These are phyloP conservation scores for Cytospora piceicola DNA, from an alignment of 2,329 filamentous ascomycete genomes.

Conservation along the genomic window DNA sequence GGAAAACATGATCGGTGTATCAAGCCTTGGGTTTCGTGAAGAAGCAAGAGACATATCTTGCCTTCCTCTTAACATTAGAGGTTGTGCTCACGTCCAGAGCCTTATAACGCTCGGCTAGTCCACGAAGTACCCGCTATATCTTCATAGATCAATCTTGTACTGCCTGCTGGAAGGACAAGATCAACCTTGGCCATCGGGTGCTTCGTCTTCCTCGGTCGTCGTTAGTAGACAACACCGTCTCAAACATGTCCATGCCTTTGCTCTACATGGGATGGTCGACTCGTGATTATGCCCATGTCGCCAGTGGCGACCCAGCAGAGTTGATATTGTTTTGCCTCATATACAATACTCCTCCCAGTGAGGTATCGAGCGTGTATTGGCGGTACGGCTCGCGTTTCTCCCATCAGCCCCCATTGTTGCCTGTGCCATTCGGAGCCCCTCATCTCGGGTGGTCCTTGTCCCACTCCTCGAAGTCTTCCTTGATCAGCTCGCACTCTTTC, in stretches of 20 bases:
- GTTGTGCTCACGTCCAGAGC: background rate
- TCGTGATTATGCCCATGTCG: constrained; percentile 1
- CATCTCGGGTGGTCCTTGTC: constrained; percentile 50
- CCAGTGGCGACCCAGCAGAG: background rate
- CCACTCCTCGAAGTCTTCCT: constrained; percentile 61
- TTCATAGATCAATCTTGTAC: background rate
- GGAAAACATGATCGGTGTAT: background rate
- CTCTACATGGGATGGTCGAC: background rate
- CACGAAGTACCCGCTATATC: background rate
- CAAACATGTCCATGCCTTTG: background rate
- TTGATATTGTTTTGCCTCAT: background rate
- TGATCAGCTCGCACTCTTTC: constrained; percentile 69
- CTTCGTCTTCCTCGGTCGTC: background rate
- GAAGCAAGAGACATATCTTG: background rate
- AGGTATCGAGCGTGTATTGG: background rate
- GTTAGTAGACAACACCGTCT: background rate
- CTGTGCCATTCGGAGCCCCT: background rate
- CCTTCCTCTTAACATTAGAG: background rate
- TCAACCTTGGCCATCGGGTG: background rate
- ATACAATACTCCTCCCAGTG: background rate
- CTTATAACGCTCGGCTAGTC: background rate
- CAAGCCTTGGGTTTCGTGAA: background rate
- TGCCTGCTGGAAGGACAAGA: background rate
- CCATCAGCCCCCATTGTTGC: background rate
- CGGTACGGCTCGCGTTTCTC: background rate